phyloP scores from a whole-genome alignment of 1,139 yeast genomes.

The Yamadazyma atmosphaerica region DNA sequence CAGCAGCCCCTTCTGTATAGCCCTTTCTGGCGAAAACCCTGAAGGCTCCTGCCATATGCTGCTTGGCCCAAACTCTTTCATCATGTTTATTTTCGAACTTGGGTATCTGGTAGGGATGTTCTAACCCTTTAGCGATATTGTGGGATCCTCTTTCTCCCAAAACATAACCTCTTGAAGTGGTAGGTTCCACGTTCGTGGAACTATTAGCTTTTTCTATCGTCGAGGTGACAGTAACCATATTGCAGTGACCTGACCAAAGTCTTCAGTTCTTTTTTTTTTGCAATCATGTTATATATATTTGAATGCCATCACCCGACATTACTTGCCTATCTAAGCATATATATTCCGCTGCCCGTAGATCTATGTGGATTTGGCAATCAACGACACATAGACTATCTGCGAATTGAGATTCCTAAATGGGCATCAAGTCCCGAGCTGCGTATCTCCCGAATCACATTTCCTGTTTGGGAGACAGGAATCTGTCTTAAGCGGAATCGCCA shows the following conservation, averaged over 20 bases:
- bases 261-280: background rate
- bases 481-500: background rate
- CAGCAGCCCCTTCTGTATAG: slow-evolving; percentile 73
- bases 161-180: slow-evolving; percentile 53
- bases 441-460: background rate
- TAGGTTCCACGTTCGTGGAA: slow-evolving; percentile 9
- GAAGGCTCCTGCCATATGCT: slow-evolving; percentile 84
- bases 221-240: background rate
- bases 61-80: slow-evolving; percentile 61
- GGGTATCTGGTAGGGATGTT: slow-evolving; percentile 53
- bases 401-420: no score
- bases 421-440: no score
- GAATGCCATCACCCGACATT: background rate
- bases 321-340: background rate
- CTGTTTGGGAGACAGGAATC: background rate
- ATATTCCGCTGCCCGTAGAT: background rate
- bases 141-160: slow-evolving; percentile 64
- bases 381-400: no score
- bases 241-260: no score
- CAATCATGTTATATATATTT: background rate
- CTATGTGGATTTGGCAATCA: no score
- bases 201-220: background rate
- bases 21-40: slow-evolving; percentile 74
- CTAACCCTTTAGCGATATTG: slow-evolving; percentile 50
- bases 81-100: slow-evolving; percentile 47